These are phyloP conservation scores for Gynandropsis gynandra DNA, from an alignment of 345 rosid species.

Conservation along the genomic window DNA sequence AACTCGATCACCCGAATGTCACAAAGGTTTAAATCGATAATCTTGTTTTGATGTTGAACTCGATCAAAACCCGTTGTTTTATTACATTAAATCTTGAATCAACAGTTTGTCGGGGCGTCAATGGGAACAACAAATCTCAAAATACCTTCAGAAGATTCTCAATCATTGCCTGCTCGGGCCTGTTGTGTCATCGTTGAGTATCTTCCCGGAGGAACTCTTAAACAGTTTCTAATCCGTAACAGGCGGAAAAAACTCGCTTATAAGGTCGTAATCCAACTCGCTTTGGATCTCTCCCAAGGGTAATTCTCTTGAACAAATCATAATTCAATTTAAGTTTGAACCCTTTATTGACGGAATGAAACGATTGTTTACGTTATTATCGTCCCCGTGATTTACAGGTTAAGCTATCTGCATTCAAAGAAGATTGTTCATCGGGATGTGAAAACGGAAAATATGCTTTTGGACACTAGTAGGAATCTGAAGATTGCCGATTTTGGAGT, in stretches of 20 bases:
- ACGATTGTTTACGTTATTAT: no score
- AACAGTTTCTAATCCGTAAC: conserved; percentile 76
- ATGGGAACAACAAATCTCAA: conserved; percentile 92
- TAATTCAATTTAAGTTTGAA: not conserved
- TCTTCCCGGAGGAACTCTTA: conserved; percentile 83
- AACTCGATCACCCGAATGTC: conserved; percentile 90
- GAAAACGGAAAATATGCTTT: conserved; percentile 88
- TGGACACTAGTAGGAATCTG: conserved; percentile 57
- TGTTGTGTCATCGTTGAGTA: conserved; percentile 95
- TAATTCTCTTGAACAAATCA: conserved; percentile 26
- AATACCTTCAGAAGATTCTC: conserved; percentile 48
- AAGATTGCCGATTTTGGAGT: conserved; percentile 99
- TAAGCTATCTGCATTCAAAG: conserved; percentile 86
- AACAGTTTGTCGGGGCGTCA: conserved; percentile 89
- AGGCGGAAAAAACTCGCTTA: conserved; percentile 77
- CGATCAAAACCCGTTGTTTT: not conserved
- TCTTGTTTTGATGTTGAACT: not conserved
- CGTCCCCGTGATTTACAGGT: conserved; percentile 38
- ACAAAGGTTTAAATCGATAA: conserved; percentile 47
- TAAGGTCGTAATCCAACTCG: conserved; percentile 74
- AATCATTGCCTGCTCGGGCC: conserved; percentile 57
- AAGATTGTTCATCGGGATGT: conserved; percentile 97
- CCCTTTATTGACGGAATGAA: not conserved
- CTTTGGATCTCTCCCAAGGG: conserved; percentile 93
- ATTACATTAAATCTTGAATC: not conserved